phyloP scores from a whole-genome alignment of 1,284 basidiomycete genomes.

The Sanghuangporus baumii region DNA sequence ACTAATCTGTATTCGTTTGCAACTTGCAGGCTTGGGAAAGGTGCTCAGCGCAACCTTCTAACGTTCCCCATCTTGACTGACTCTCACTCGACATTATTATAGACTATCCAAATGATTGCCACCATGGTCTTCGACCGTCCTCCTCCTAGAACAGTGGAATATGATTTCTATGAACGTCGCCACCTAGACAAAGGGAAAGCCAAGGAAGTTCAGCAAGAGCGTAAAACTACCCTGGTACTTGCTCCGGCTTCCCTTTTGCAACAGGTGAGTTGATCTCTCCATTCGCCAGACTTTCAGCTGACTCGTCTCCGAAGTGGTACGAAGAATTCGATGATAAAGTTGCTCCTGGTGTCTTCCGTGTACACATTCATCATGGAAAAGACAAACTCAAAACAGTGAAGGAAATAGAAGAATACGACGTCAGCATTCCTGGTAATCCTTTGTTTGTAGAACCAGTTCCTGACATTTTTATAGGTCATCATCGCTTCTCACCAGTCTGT shows the following conservation, averaged over 20 bases:
- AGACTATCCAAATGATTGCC: constrained; percentile 61
- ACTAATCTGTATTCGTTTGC: constrained; percentile 29
- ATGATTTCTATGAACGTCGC: constrained; percentile 1
- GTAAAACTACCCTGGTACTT: constrained; percentile 54
- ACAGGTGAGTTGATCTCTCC: constrained; percentile 36
- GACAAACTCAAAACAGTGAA: constrained; percentile 49
- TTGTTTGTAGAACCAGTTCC: constrained; percentile 1
- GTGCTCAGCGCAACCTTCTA: constrained; percentile 27
- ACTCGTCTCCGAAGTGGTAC: constrained; percentile 46
- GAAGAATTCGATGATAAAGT: constrained; percentile 62
- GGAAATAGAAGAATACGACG: constrained; percentile 49
- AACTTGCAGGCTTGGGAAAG: constrained; percentile 50
- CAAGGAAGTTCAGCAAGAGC: constrained; percentile 33
- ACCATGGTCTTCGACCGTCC: constrained; percentile 61
- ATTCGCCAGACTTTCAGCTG: neutral
- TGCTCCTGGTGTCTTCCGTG: constrained; percentile 49
- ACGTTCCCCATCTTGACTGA: neutral
- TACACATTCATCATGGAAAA: constrained; percentile 61
- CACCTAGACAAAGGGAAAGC: neutral
- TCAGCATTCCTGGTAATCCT: constrained; percentile 26
- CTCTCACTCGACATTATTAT: neutral
- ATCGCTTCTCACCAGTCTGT: constrained; percentile 68
- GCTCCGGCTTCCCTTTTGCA: constrained; percentile 65
- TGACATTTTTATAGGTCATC: constrained; percentile 37
- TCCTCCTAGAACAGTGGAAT: neutral